Base-by-base conservation (phyloP, 192 early-diverging fungal species). In the Piromyces finnis region DNA sequence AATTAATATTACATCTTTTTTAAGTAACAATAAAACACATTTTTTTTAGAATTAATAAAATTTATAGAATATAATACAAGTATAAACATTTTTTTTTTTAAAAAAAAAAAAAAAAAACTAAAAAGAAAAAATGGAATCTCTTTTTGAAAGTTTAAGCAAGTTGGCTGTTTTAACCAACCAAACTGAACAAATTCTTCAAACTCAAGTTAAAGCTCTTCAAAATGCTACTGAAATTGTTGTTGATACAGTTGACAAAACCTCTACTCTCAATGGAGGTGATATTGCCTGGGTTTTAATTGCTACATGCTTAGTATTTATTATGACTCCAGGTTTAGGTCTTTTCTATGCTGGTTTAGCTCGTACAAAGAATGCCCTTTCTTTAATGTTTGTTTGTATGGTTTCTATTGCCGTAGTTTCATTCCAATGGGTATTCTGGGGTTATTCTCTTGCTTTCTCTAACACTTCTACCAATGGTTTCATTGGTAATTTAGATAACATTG, bases 221-320 rank as follows among this genome's bases (percentile, higher is more conserved):
- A 68, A 68, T 68, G 22, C 26, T 68, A 68, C 51, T 68, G 51
- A 68, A 26, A 6, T 18, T 68, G 11, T 68, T n/a, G 4, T 5
- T 51, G 17, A 51, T 17, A 22, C 17, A 4, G 12, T 51, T 68
- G 51, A 68, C 9, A 68, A n/a, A 17, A n/a, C 6, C n/a, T 26
- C 15, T 14, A 22, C 5, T n/a, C 51, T 68, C n/a, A 68, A 9
- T 27, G 26, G 26, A 83, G 91, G 90, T 78, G 91, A 93, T 68
- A 94, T 92, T 68, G 91, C 89, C 81, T 94, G 90, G 89, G 88
- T 94, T n/a, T 83, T 95, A 29, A 79, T 88, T 35, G 87, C 88
- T 27, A 87, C 95, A 6, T 92, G 92, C 1, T 84, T 97, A 59
- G 95, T 98, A 41, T 95, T 95, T 85, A 87, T 98, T 81, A 99